Percentiles rank a stretch among this genome's conserved stretches.
Conservation (phyloP, 176 grass and related monocot species). For the Rhynchospora breviuscula region DNA sequence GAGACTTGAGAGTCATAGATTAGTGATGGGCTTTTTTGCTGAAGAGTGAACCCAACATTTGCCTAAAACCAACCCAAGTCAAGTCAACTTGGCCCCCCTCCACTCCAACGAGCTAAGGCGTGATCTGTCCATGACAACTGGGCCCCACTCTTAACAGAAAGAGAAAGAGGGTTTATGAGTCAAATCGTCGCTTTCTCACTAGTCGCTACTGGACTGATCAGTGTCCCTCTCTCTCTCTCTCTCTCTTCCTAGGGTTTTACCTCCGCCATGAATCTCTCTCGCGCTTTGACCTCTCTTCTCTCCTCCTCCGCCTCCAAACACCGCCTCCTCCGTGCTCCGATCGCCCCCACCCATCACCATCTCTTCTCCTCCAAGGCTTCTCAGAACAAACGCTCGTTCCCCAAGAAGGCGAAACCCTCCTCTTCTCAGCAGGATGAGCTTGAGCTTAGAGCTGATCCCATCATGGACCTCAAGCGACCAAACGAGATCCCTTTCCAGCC, state of each 20-base stretch:
- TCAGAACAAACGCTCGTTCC: conserved; percentile 8
- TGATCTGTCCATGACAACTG: background rate
- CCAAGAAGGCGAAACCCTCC: conserved; percentile 22
- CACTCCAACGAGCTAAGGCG: too few species aligned
- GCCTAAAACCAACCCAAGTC: too few species aligned
- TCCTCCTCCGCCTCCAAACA: conserved; percentile 27
- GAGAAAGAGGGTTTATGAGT: background rate
- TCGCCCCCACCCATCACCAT: background rate
- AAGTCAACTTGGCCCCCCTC: too few species aligned
- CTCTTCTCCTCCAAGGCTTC: conserved; percentile 37
- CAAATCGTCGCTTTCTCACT: background rate
- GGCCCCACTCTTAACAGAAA: background rate
- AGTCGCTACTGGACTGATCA: too few species aligned
- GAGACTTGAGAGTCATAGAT: too few species aligned
- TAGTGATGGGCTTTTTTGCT: too few species aligned
- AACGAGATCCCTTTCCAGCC: conserved; percentile 66
- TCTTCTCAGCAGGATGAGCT: background rate
- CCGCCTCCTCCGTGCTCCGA: background rate
- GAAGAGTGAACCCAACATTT: too few species aligned
- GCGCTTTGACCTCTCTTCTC: conserved; percentile 19
- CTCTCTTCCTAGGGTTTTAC: conserved; percentile 47
- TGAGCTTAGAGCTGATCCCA: conserved; percentile 27
- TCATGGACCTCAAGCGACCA: conserved; percentile 35
- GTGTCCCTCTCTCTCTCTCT: too few species aligned
- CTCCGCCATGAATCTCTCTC: conserved; percentile 39